phyloP scores from a whole-genome alignment of 139 green algal genomes.

The Chlamydomonas sp. region DNA sequence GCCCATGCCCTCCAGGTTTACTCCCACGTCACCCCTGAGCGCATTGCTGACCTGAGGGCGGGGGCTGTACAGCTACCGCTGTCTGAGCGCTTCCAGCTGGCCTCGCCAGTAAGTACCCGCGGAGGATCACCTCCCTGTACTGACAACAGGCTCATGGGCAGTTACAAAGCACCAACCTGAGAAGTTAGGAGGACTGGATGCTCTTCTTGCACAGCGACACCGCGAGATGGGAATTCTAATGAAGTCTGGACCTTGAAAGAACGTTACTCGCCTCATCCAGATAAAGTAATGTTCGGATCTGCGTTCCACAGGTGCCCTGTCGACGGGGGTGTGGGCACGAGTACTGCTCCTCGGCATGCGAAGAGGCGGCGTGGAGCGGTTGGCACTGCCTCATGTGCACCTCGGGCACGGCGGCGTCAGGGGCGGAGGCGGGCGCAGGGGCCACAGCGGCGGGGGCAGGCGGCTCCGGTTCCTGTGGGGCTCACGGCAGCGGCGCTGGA shows the following conservation, averaged over 20 bases:
- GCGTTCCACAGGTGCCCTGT: conserved; percentile 57
- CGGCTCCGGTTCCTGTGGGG: too few relatives aligned
- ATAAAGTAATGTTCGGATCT: too few relatives aligned
- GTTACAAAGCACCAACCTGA: too few relatives aligned
- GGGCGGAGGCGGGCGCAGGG: background rate
- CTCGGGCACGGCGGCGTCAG: background rate
- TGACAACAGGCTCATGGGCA: too few relatives aligned
- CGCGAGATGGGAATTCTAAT: too few relatives aligned
- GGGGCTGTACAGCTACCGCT: background rate
- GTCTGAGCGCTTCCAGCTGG: background rate
- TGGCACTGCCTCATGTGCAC: conserved; percentile 72
- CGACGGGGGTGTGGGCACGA: conserved; percentile 51
- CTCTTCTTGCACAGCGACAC: background rate
- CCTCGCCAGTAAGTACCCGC: conserved; percentile 9
- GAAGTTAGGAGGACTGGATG: too few relatives aligned
- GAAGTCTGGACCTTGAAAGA: too few relatives aligned
- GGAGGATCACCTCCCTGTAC: too few relatives aligned
- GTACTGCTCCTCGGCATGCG: conserved; percentile 67
- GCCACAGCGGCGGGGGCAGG: too few relatives aligned
- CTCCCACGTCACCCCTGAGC: conserved; percentile 14
- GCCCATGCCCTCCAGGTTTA: conserved; percentile 38
- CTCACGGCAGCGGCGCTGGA: too few relatives aligned
- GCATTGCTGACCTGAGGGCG: background rate
- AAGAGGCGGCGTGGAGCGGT: conserved; percentile 58
- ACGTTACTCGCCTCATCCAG: too few relatives aligned